Evolutionary conservation across 164 flowering plant species (phyloP).

Genomic region (Annona squamosa): DNA sequence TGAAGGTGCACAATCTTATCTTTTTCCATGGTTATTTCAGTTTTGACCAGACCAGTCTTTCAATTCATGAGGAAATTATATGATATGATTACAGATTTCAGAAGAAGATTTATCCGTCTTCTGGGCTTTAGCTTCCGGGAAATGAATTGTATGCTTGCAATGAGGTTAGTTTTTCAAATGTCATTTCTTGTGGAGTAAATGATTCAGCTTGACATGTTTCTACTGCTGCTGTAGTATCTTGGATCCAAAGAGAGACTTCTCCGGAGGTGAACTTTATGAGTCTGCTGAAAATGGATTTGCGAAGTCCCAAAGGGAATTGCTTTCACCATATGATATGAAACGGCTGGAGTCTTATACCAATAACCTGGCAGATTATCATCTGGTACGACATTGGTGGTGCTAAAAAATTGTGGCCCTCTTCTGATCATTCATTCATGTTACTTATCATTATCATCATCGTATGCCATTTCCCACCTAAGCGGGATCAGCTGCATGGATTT

Average conservation of each 20-base stretch:
- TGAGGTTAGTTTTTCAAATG: slow-evolving; percentile 52
- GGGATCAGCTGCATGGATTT: no score
- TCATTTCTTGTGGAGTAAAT: neutral
- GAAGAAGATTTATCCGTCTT: slow-evolving; percentile 43
- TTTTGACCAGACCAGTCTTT: slow-evolving; percentile 5
- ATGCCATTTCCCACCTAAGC: no score
- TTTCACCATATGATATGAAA: slow-evolving; percentile 62
- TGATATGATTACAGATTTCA: slow-evolving; percentile 50
- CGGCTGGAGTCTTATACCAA: slow-evolving; percentile 64
- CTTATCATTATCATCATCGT: neutral
- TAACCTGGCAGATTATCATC: slow-evolving; percentile 53
- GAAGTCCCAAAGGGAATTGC: slow-evolving; percentile 25
- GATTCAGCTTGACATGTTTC: slow-evolving; percentile 8
- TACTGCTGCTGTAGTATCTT: slow-evolving; percentile 43
- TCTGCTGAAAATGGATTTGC: slow-evolving; percentile 30
- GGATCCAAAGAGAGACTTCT: slow-evolving; percentile 73
- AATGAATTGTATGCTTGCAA: slow-evolving; percentile 79
- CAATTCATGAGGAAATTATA: neutral
- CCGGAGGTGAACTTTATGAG: slow-evolving; percentile 25
- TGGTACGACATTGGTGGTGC: slow-evolving; percentile 34
- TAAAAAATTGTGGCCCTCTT: neutral
- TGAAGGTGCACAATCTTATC: slow-evolving; percentile 36
- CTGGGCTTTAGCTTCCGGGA: slow-evolving; percentile 38
- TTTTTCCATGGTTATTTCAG: neutral
- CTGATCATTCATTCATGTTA: no score